Percentiles rank a stretch among this genome's conserved stretches.
phyloP scores from a whole-genome alignment of 108 stramenopile genomes.

The Nitzschia sp. region DNA sequence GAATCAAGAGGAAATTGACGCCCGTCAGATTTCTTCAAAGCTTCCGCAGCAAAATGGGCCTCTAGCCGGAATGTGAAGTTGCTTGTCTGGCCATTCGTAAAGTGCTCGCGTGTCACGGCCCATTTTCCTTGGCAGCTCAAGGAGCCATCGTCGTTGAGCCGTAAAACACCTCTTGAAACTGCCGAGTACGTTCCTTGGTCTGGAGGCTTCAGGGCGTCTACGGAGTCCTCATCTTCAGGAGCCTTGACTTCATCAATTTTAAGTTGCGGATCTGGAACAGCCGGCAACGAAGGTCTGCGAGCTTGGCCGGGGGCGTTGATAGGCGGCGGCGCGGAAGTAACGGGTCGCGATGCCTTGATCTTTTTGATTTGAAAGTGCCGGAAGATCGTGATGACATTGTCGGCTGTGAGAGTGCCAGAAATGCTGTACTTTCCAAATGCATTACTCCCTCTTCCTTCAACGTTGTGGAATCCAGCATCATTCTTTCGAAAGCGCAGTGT shows the following conservation, averaged over 20 bases:
- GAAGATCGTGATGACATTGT: conserved; percentile 76
- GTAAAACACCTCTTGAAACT: conserved; percentile 71
- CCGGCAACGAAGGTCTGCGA: conserved; percentile 26
- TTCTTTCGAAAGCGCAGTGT: conserved; percentile 77
- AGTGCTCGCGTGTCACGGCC: conserved; percentile 77
- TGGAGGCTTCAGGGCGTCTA: conserved; percentile 37
- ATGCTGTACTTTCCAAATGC: conserved; percentile 85
- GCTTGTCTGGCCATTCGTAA: conserved; percentile 61
- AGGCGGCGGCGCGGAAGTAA: conserved; percentile 50
- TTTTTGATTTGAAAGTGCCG: conserved; percentile 68
- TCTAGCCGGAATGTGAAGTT: conserved; percentile 76
- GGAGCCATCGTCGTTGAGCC: conserved; percentile 72
- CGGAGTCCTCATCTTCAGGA: conserved; percentile 31
- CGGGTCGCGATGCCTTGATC: conserved; percentile 33
- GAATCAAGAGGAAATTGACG: conserved; percentile 75
- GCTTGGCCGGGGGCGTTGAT: conserved; percentile 44
- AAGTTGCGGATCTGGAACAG: conserved; percentile 36
- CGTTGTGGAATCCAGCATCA: conserved; percentile 78
- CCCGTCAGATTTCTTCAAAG: conserved; percentile 27
- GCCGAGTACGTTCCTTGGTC: conserved; percentile 54
- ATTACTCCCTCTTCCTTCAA: conserved; percentile 85
- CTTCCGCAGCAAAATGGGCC: conserved; percentile 47
- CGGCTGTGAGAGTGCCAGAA: conserved; percentile 65
- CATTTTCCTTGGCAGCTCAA: conserved; percentile 77
- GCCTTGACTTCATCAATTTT: conserved; percentile 63